A percentile compares a stretch with the other conserved stretches of the same genome.
Conservation (phyloP, 306 rosid species). For the Bauhinia variegata region DNA sequence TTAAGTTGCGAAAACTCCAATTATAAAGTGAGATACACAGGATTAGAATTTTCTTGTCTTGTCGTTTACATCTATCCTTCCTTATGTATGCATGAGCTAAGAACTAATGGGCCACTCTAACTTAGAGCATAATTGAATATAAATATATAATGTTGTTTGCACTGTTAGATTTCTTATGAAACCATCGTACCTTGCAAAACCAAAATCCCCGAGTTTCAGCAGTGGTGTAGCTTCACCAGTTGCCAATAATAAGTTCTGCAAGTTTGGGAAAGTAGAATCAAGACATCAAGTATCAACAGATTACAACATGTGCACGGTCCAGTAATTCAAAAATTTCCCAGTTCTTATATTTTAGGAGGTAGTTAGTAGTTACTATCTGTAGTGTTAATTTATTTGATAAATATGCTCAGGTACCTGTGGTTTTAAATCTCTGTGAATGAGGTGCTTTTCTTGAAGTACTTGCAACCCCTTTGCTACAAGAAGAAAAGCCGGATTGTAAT, state of each 20-base stretch:
- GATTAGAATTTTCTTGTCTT: background rate
- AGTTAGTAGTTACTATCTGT: background rate
- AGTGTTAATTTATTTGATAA: slow-evolving; percentile 3
- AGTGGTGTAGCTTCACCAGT: slow-evolving; percentile 51
- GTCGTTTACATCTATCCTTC: too few relatives aligned
- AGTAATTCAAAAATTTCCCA: background rate
- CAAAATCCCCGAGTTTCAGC: slow-evolving; percentile 95
- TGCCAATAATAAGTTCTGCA: slow-evolving; percentile 89
- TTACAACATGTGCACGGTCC: slow-evolving; percentile 9
- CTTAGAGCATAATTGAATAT: slow-evolving; percentile 27
- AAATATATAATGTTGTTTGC: background rate
- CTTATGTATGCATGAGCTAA: slow-evolving; percentile 1
- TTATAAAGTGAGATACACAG: background rate
- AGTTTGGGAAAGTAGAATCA: slow-evolving; percentile 31
- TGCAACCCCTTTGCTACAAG: slow-evolving; percentile 79
- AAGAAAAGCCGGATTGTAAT: slow-evolving; percentile 39
- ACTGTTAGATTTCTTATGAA: slow-evolving; percentile 14
- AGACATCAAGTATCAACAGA: slow-evolving; percentile 28
- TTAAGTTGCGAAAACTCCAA: background rate
- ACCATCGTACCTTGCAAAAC: slow-evolving; percentile 82
- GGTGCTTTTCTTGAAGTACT: slow-evolving; percentile 87
- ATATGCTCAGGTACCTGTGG: slow-evolving; percentile 62
- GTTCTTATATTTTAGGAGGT: background rate
- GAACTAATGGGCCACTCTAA: slow-evolving; percentile 12
- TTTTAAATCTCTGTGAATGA: slow-evolving; percentile 95